A percentile compares a stretch with the other conserved stretches of the same genome.
Conservation (phyloP, 805 yeast species). For the Candida morakotiae region DNA sequence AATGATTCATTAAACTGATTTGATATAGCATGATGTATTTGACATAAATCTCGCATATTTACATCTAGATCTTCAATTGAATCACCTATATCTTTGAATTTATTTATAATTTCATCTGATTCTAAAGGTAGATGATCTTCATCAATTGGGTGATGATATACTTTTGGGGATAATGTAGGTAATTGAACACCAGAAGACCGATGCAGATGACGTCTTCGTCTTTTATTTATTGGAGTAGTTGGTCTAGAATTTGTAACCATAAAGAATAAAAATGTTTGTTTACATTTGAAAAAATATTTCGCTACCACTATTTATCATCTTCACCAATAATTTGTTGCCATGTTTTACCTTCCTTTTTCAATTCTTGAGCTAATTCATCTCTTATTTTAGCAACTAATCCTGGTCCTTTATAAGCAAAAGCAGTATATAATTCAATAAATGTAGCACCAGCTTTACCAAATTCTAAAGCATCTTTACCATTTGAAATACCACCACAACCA, state of each 20-base stretch:
- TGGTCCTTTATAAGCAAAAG: conserved; percentile 91
- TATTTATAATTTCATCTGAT: conserved; percentile 32
- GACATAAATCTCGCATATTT: conserved; percentile 53
- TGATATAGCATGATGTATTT: conserved; percentile 57
- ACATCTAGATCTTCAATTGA: conserved; percentile 52
- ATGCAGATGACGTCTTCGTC: conserved; percentile 18
- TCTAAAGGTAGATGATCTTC: conserved; percentile 40
- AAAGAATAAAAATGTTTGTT: conserved; percentile 1
- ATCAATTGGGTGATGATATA: conserved; percentile 40
- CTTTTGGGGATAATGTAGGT: conserved; percentile 38
- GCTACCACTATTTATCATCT: conserved; percentile 31
- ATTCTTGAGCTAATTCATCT: conserved; percentile 41
- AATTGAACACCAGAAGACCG: conserved; percentile 36
- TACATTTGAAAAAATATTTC: neutral
- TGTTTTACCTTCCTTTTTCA: conserved; percentile 69
- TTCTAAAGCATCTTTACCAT: conserved; percentile 84
- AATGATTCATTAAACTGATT: conserved; percentile 71
- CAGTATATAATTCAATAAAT: conserved; percentile 82
- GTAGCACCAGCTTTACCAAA: conserved; percentile 92
- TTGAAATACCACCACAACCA: conserved; percentile 94
- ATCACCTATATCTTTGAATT: conserved; percentile 44
- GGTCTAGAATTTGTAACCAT: conserved; percentile 16
- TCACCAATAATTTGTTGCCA: conserved; percentile 79
- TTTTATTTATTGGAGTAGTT: conserved; percentile 18
- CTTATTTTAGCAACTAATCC: conserved; percentile 55